A percentile compares a stretch with the other conserved stretches of the same genome.
These are phyloP conservation scores for Acacia concinna DNA, from an alignment of 331 rosid genomes.

Conservation along the genomic window DNA sequence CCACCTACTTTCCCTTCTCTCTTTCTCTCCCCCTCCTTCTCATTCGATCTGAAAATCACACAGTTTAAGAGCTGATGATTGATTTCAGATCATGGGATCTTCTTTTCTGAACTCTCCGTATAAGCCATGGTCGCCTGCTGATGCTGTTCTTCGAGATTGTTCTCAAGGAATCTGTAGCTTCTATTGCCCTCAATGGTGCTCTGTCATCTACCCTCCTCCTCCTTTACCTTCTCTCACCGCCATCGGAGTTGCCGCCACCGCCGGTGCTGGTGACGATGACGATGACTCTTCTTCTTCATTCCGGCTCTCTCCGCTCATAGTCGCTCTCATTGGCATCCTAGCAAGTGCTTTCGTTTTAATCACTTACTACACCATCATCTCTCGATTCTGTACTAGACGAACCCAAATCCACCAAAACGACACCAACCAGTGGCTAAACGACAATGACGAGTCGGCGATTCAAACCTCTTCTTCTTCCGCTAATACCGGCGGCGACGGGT, in stretches of 20 bases:
- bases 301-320: constrained; percentile 72
- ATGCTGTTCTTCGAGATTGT: constrained; percentile 51
- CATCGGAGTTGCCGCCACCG: not conserved
- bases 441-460: constrained; percentile 19
- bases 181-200: constrained; percentile 84
- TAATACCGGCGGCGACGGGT: constrained; percentile 32
- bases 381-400: constrained; percentile 53
- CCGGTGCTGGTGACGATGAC: not conserved
- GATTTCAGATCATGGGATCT: constrained; percentile 37
- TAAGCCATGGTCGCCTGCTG: constrained; percentile 46
- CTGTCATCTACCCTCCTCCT: constrained; percentile 66
- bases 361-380: constrained; percentile 61
- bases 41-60: not conserved
- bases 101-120: constrained; percentile 34
- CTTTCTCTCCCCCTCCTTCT: not conserved
- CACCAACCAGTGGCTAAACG: not conserved
- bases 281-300: constrained; percentile 25
- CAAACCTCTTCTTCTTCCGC: constrained; percentile 26
- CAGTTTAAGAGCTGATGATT: not conserved
- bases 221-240: constrained; percentile 51
- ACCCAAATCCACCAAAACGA: constrained; percentile 14
- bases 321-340: constrained; percentile 69
- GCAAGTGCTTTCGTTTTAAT: constrained; percentile 63
- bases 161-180: constrained; percentile 70
- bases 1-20: not conserved